A percentile compares a stretch with the other conserved stretches of the same genome.
These are phyloP conservation scores for Aspergillus fumigatus DNA, from an alignment of 2,329 filamentous ascomycete genomes.

Conservation along the genomic window DNA sequence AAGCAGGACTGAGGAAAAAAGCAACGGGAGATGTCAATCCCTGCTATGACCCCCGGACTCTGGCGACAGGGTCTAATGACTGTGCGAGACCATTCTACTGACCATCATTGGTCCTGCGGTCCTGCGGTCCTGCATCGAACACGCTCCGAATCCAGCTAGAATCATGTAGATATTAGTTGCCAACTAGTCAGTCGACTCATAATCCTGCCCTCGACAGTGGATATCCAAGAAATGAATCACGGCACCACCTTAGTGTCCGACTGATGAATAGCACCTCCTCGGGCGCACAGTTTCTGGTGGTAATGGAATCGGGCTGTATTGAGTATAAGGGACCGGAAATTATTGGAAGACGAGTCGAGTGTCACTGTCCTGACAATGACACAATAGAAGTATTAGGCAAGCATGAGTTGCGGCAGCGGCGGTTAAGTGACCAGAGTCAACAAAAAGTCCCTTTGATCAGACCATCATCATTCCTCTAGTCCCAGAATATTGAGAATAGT, in stretches of 20 bases:
- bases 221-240: not conserved
- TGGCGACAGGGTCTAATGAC: not conserved
- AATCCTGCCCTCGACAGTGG: not conserved
- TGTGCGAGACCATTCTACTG: not conserved
- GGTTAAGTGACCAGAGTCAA: slow-evolving; percentile 5
- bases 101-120: not conserved
- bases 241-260: not conserved
- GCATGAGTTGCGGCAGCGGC: slow-evolving; percentile 13
- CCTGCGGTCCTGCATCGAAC: slow-evolving; percentile 3
- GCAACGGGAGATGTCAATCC: slow-evolving; percentile 6
- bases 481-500: slow-evolving; percentile 2
- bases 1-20: slow-evolving; percentile 2
- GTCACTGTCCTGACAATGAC: not conserved
- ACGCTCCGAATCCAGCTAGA: slow-evolving; percentile 3
- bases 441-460: not conserved
- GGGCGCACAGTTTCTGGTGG: too few species aligned
- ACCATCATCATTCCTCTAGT: not conserved
- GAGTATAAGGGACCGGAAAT: not conserved
- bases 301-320: too few species aligned
- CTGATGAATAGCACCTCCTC: not conserved
- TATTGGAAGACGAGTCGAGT: not conserved
- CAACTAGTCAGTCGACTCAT: not conserved
- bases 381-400: not conserved
- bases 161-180: not conserved
- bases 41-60: not conserved